Conservation (phyloP, 805 yeast species). For the Zygoascus flipseniorum region DNA sequence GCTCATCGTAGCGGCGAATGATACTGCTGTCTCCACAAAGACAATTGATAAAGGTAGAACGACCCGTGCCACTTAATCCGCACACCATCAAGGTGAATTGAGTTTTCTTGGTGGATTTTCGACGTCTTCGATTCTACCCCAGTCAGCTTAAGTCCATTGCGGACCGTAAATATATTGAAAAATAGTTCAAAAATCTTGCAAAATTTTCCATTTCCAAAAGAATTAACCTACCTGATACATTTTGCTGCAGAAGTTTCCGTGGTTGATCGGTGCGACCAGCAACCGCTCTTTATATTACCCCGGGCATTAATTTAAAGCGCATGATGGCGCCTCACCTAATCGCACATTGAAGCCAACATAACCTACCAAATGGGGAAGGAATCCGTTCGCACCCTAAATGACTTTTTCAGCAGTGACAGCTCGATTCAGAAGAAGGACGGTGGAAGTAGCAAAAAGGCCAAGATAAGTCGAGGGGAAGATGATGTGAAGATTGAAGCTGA, state of each 20-base stretch:
- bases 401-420: not conserved
- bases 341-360: not conserved
- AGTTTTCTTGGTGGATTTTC: conserved; percentile 53
- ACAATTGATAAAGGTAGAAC: conserved; percentile 63
- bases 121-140: conserved; percentile 19
- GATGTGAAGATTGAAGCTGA: not conserved
- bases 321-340: not conserved
- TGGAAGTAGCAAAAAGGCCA: not conserved
- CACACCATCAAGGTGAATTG: conserved; percentile 60
- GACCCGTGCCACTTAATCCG: conserved; percentile 70
- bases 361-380: not conserved
- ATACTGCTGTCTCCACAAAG: conserved; percentile 45
- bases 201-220: not conserved
- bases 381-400: not conserved
- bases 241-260: not conserved
- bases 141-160: too few species aligned
- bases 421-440: not conserved
- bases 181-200: not conserved
- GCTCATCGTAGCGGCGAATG: conserved; percentile 14
- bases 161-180: too few species aligned
- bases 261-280: not conserved
- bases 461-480: not conserved
- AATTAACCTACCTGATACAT: not conserved
- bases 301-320: not conserved
- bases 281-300: not conserved